Percentiles rank a stretch among this genome's conserved stretches.
Conservation (phyloP, 2,329 filamentous ascomycete species). For the Penicillium sp. region DNA sequence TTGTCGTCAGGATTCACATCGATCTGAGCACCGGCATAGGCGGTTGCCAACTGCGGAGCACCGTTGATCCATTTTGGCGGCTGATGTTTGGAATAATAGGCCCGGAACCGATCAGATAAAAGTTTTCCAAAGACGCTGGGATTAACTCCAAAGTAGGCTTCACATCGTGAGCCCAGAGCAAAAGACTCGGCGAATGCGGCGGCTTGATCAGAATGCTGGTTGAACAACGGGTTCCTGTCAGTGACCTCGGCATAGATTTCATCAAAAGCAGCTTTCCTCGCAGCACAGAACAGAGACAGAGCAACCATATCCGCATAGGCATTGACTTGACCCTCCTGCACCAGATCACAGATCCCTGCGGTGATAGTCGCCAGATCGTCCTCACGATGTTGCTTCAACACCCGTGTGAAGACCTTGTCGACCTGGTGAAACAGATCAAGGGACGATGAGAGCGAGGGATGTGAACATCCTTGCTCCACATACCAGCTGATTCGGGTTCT, state of each 20-base stretch:
- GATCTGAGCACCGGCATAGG: constrained; percentile 55
- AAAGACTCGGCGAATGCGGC: constrained; percentile 66
- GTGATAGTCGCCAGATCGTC: constrained; percentile 41
- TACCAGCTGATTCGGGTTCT: constrained; percentile 47
- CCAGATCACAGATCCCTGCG: constrained; percentile 37
- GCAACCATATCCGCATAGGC: constrained; percentile 57
- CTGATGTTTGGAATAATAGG: constrained; percentile 49
- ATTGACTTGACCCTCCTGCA: constrained; percentile 40
- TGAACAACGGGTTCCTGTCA: constrained; percentile 63
- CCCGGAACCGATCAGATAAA: constrained; percentile 44
- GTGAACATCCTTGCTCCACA: constrained; percentile 37
- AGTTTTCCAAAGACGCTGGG: constrained; percentile 52
- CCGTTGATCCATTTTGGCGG: constrained; percentile 55
- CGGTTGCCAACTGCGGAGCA: constrained; percentile 51
- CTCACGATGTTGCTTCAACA: constrained; percentile 34
- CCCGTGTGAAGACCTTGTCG: constrained; percentile 29
- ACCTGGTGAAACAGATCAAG: constrained; percentile 43
- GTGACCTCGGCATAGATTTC: constrained; percentile 65
- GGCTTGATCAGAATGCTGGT: constrained; percentile 63
- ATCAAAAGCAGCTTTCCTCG: constrained; percentile 59
- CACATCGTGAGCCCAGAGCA: constrained; percentile 63
- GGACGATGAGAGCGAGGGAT: constrained; percentile 37
- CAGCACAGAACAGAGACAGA: constrained; percentile 59
- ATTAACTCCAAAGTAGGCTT: constrained; percentile 61
- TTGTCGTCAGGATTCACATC: constrained; percentile 54